Conservation (phyloP, 1,139 yeast genomes). For the Blastobotrys aristatus region DNA sequence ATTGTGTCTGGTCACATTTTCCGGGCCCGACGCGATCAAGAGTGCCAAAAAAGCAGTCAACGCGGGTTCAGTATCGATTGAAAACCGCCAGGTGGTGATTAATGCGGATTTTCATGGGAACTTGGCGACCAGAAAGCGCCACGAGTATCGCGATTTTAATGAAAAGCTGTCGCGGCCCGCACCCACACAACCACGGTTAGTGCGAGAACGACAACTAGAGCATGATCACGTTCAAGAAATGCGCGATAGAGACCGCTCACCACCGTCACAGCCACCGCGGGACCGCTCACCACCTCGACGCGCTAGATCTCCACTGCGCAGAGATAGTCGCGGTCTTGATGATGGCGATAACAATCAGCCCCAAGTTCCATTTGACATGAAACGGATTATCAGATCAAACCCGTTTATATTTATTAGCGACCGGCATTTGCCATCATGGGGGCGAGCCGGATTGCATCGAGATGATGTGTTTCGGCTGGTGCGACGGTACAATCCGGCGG, state of each 20-base stretch:
- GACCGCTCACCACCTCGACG: too few species aligned
- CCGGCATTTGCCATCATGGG: neutral
- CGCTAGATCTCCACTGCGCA: too few species aligned
- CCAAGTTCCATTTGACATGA: neutral
- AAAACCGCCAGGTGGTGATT: conserved; percentile 33
- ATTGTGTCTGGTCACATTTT: conserved; percentile 59
- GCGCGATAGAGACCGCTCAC: neutral
- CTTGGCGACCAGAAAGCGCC: conserved; percentile 29
- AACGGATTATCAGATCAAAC: neutral
- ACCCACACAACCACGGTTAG: conserved; percentile 8
- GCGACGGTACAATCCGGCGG: neutral
- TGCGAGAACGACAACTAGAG: neutral
- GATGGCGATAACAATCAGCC: neutral
- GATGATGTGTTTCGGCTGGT: neutral
- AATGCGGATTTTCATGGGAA: conserved; percentile 20
- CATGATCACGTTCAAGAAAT: conserved; percentile 1
- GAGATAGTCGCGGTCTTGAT: neutral
- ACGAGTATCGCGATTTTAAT: conserved; percentile 6
- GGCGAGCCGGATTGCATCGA: neutral
- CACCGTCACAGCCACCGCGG: neutral
- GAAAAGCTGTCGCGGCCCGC: conserved; percentile 22
- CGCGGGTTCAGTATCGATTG: conserved; percentile 28
- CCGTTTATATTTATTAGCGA: conserved; percentile 2
- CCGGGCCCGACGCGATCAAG: conserved; percentile 48
- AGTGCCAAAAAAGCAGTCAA: conserved; percentile 39